Base-by-base conservation (phyloP, 169 alveolate genomes). In the Haemoproteus tartakovskyi region DNA sequence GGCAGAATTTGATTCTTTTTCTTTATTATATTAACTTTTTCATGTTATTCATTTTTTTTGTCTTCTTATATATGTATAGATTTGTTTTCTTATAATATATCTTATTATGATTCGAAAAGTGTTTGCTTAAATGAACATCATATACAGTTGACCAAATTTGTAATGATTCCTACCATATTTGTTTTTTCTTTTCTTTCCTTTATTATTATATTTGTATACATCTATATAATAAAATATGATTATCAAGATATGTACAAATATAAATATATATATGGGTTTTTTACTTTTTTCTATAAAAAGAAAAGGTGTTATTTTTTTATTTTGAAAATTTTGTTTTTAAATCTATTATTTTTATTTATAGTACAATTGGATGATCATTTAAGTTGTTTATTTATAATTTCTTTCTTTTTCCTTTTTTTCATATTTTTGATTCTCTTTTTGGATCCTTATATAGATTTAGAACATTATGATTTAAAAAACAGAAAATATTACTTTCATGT, bases 41-140 rank as follows among this genome's bases (percentile, higher is more conserved):
- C 30, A 22, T 74, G 19, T 56, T 74, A 41, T 74, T 74, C 40
- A 74, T 74, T 30, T 74, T 56, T 74, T 40, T n/a, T 74, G 9
- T 74, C 84, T 3, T 30, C 78, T 37, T 56, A 74, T 50, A 57
- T 74, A 48, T 74, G 84, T 60, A 74, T 74, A 11, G 74, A 62
- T 21, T 24, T 74, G 21, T 74, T 74, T 57, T 45, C 41, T 37
- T 56, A 56, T 24, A 56, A 50, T 38, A 56, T 19, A 38, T 56
- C 78, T 3, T 74, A 74, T 57, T 74, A 74, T 37, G 84, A 74
- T 38, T 30, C 84, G 9, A 5, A 48, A 4, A 57, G 78, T 12
- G 8, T 74, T 2, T 74, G 84, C 29, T 56, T 45, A 27, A 47
- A 74, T 26, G 19, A 56, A 11, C 33, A 21, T 11, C 63, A 74